Evolutionary conservation across 305 asterid species (phyloP).

Genomic region (Fraxinus sp.): DNA sequence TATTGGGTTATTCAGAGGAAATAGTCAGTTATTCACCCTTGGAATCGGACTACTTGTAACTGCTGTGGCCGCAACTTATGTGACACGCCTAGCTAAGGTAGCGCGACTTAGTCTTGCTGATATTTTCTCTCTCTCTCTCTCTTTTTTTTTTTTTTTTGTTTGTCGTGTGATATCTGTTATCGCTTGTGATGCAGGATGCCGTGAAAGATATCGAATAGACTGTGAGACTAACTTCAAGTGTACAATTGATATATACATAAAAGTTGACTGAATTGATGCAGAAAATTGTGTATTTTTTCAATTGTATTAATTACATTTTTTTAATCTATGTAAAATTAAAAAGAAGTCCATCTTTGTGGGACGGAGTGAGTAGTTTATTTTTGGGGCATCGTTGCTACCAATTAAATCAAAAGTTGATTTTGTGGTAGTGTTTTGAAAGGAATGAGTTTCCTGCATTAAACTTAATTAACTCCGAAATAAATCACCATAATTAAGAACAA

Average conservation of each 20-base stretch:
- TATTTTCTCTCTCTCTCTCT: too few species aligned
- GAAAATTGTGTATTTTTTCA: neutral
- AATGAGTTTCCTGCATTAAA: too few species aligned
- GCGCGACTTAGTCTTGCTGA: neutral
- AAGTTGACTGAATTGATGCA: neutral
- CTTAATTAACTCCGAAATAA: too few species aligned
- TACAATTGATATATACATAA: conserved; percentile 13
- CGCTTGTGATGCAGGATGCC: conserved; percentile 65
- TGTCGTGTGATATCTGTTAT: neutral
- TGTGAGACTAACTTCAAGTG: neutral
- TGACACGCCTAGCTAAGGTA: conserved; percentile 85
- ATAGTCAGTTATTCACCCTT: conserved; percentile 66
- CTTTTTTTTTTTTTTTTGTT: neutral
- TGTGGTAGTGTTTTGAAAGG: too few species aligned
- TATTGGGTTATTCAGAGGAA: conserved; percentile 57
- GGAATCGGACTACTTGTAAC: conserved; percentile 78
- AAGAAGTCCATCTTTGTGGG: too few species aligned
- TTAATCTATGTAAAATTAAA: too few species aligned
- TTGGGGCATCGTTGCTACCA: too few species aligned
- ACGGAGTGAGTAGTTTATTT: too few species aligned
- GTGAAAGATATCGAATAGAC: conserved; percentile 68
- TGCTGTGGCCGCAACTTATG: conserved; percentile 78
- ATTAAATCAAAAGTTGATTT: too few species aligned
- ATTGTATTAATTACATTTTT: too few species aligned
- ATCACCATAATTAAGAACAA: too few species aligned